Evolutionary conservation across 495 filamentous ascomycete genomes (phyloP).

Genomic region (Hypoxylon subgilvum): DNA sequence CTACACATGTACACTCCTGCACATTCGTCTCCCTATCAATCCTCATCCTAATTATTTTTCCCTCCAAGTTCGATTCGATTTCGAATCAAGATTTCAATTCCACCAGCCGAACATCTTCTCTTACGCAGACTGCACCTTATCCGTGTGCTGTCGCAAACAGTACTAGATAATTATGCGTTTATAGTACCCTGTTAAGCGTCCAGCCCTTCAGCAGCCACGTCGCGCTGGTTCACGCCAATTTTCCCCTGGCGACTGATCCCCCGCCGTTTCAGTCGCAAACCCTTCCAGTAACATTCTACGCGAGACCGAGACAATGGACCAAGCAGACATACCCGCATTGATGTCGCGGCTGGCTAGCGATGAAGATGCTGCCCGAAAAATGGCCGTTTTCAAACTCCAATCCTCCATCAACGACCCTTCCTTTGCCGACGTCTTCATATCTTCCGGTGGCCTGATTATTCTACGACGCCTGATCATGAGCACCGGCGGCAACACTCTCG

Average conservation of each 20-base stretch:
- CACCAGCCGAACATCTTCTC: neutral
- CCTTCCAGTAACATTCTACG: constrained; percentile 12
- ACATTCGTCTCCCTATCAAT: no score
- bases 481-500: constrained; percentile 89
- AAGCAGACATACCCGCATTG: constrained; percentile 62
- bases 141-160: constrained; percentile 9
- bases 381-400: constrained; percentile 98
- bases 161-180: constrained; percentile 28
- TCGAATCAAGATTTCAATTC: constrained; percentile 1
- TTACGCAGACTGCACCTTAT: neutral
- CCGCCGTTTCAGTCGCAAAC: constrained; percentile 19
- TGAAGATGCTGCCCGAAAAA: constrained; percentile 91
- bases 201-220: constrained; percentile 25
- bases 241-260: constrained; percentile 6
- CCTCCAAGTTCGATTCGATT: constrained; percentile 2
- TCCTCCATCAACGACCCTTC: constrained; percentile 91
- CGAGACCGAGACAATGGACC: constrained; percentile 50
- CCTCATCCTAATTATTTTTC: constrained; percentile 15
- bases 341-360: constrained; percentile 62
- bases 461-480: constrained; percentile 81
- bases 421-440: constrained; percentile 95
- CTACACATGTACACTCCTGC: constrained; percentile 1
- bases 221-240: constrained; percentile 19
- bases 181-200: constrained; percentile 21
- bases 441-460: constrained; percentile 80